Evolutionary conservation across 208 protist genomes (phyloP).

Genomic region (Naegleria gruberi): DNA sequence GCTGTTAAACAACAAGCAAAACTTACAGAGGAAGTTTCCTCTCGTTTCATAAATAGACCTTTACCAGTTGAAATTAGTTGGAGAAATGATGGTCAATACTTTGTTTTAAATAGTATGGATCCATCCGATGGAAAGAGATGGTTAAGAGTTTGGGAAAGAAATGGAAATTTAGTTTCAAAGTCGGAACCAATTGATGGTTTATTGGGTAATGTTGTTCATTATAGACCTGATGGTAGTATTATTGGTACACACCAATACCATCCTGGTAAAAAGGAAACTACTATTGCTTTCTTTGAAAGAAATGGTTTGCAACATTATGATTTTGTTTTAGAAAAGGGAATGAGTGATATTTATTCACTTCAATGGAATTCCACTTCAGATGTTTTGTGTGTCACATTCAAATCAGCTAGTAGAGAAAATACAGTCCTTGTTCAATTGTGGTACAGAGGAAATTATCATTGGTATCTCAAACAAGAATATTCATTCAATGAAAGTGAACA

Average conservation of each 20-base stretch:
- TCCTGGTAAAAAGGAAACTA: neutral
- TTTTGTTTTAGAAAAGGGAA: neutral
- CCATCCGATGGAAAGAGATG: neutral
- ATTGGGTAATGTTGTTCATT: neutral
- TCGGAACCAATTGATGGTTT: neutral
- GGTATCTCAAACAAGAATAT: conserved; percentile 26
- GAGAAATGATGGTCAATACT: conserved; percentile 21
- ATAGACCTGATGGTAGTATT: neutral
- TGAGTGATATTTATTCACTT: neutral
- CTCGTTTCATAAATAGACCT: neutral
- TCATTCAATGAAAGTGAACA: neutral
- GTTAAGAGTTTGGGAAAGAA: neutral
- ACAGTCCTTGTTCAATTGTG: neutral
- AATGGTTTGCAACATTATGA: conserved; percentile 24
- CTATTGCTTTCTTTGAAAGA: neutral
- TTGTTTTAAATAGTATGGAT: neutral
- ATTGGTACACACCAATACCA: neutral
- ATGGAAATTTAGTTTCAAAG: neutral
- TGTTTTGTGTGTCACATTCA: neutral
- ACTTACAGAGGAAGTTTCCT: neutral
- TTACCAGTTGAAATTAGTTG: neutral
- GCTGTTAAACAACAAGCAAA: neutral
- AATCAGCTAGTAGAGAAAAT: neutral
- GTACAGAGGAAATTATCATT: conserved; percentile 27
- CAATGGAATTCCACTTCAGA: conserved; percentile 9